phyloP scores from a whole-genome alignment of 2,329 filamentous ascomycete species.

The Stagonosporopsis chrysanthemi region DNA sequence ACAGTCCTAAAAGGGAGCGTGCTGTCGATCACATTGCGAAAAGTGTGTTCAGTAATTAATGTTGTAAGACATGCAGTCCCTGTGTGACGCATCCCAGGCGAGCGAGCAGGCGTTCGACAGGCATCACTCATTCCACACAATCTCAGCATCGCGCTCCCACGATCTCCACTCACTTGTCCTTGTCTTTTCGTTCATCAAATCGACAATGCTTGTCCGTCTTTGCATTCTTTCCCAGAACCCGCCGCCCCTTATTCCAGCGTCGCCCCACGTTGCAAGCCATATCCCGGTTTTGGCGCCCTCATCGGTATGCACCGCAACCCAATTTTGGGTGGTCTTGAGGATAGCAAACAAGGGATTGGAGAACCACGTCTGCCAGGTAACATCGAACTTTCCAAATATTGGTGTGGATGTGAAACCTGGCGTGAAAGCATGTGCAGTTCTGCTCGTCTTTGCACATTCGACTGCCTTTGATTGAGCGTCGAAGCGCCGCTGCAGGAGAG shows the following conservation, averaged over 20 bases:
- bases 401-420: conserved; percentile 23
- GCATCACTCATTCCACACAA: conserved; percentile 1
- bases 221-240: conserved; percentile 23
- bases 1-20: not conserved
- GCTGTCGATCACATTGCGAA: not conserved
- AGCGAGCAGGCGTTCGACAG: not conserved
- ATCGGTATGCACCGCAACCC: conserved; percentile 16
- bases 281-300: conserved; percentile 25
- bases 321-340: conserved; percentile 19
- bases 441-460: not conserved
- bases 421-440: conserved; percentile 18
- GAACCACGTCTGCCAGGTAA: conserved; percentile 21
- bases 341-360: conserved; percentile 21
- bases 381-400: conserved; percentile 21
- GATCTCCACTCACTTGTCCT: conserved; percentile 9
- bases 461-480: not conserved
- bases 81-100: not conserved
- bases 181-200: conserved; percentile 9
- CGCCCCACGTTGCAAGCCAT: conserved; percentile 24
- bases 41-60: not conserved
- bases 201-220: conserved; percentile 18
- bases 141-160: conserved; percentile 22
- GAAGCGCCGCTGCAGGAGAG: conserved; percentile 21
- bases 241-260: conserved; percentile 10
- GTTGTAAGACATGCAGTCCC: not conserved